Conservation (phyloP, 2,329 filamentous ascomycete genomes). For the Chaetomium globosum region DNA sequence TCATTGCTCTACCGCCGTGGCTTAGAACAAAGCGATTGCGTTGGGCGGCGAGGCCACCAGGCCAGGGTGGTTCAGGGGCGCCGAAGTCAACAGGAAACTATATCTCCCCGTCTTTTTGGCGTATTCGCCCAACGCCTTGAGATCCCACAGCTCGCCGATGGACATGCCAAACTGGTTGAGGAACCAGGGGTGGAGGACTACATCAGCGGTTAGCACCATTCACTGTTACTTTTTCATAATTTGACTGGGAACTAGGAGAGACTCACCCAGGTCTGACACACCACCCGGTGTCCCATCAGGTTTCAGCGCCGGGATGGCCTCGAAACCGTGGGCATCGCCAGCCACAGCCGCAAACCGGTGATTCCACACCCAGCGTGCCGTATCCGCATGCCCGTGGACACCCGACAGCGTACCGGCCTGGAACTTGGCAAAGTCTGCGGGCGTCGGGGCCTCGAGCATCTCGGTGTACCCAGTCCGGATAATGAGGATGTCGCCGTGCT, state of each 20-base stretch:
- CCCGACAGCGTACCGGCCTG: conserved; percentile 41
- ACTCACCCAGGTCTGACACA: conserved; percentile 46
- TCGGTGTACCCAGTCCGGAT: conserved; percentile 66
- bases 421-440: conserved; percentile 43
- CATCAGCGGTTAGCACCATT: conserved; percentile 4
- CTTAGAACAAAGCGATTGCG: conserved; percentile 50
- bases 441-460: conserved; percentile 53
- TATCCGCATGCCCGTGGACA: conserved; percentile 52
- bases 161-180: conserved; percentile 57
- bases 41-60: conserved; percentile 54
- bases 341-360: conserved; percentile 68
- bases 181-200: conserved; percentile 53
- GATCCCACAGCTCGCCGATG: conserved; percentile 59
- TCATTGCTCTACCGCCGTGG: neutral
- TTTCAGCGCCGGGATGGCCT: conserved; percentile 61
- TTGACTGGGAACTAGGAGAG: neutral
- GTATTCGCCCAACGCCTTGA: conserved; percentile 56
- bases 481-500: conserved; percentile 66
- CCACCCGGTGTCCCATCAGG: conserved; percentile 44
- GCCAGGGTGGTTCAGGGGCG: conserved; percentile 60
- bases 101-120: conserved; percentile 58
- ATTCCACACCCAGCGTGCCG: conserved; percentile 69
- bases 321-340: conserved; percentile 65
- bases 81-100: conserved; percentile 64
- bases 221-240: neutral